These are phyloP conservation scores for Arthroderma uncinatum DNA, from an alignment of 2,329 filamentous ascomycete species.

Conservation along the genomic window DNA sequence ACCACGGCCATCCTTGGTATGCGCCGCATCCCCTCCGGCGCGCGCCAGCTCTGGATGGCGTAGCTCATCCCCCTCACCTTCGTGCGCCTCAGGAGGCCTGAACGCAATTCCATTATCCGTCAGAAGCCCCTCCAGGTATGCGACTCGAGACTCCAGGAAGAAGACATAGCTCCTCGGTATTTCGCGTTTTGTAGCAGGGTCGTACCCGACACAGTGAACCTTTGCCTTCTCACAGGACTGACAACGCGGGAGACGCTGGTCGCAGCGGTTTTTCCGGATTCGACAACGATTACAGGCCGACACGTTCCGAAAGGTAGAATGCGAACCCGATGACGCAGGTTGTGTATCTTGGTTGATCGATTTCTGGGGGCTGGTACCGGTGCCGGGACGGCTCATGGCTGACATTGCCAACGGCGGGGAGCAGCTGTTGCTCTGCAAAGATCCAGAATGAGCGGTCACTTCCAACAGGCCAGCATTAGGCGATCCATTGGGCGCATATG, in stretches of 20 bases:
- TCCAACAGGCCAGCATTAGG: neutral
- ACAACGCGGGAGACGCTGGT: constrained; percentile 84
- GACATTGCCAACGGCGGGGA: neutral
- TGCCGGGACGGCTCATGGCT: constrained; percentile 1
- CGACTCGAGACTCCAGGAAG: constrained; percentile 79
- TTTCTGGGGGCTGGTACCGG: neutral
- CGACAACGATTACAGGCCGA: constrained; percentile 91
- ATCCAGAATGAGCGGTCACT: neutral
- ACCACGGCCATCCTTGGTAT: neutral
- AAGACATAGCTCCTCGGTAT: constrained; percentile 90
- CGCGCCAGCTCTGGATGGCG: neutral
- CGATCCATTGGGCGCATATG: neutral
- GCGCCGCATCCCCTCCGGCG: neutral
- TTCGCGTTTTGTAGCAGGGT: constrained; percentile 91
- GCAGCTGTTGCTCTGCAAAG: neutral
- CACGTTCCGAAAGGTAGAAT: constrained; percentile 63
- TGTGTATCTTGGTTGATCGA: constrained; percentile 14
- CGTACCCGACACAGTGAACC: constrained; percentile 86
- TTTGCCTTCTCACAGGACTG: constrained; percentile 86
- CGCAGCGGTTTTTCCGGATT: constrained; percentile 85
- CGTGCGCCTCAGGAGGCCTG: constrained; percentile 58
- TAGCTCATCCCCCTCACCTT: constrained; percentile 32
- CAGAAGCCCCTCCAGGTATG: constrained; percentile 70
- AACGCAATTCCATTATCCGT: constrained; percentile 58
- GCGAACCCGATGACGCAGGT: constrained; percentile 21